Evolutionary conservation across 2,329 filamentous ascomycete species (phyloP), one percentile per base, ranked within the genome.

Genomic region (Clonostachys rhizophaga): DNA sequence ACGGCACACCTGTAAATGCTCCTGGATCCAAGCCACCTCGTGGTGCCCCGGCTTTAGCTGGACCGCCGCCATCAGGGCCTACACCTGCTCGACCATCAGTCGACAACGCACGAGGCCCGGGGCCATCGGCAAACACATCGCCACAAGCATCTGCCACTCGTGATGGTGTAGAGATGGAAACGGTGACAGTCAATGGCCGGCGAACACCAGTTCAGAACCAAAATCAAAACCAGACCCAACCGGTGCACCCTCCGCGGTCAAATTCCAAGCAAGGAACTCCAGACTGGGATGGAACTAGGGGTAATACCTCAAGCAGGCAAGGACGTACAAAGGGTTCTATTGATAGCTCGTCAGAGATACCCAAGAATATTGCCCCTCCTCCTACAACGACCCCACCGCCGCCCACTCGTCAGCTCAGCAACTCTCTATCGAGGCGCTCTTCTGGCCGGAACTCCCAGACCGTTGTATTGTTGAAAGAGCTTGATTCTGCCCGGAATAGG

Each of bases 401-500:
- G 3, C 79, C 81, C 2, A 70, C 70, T 6, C 69, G 81, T 47
- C 75, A 84, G 61, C 59, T 70, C 35, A 76, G 80, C 66, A 78
- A 83, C 66, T 69, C 83, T 52, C 56, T 87, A 56, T 66, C 73
- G 56, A 66, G 86, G 59, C 68, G 83, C 63, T 71, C 85, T 50
- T 77, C 87, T 49, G 69, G 78, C 53, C 64, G 79, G 62, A 78
- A 83, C 59, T 75, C 81, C 8, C 83, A 86, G 54, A 86, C 86
- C 2, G 86, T 89, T 52, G 84, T 87, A 1, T 66, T 96, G 12
- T 75, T 89, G 13, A 92, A 94, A 62, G 94, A 99, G 62, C 75
- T 99, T 3, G 92, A 99, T 61, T 77, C 83, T 9, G 79, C 86
- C 5, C 89, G 89, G 58, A 94, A 87, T 59, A 83, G 88, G 45